phyloP scores from a whole-genome alignment of 768 basidiomycete genomes.

The Dentipellis sp. region DNA sequence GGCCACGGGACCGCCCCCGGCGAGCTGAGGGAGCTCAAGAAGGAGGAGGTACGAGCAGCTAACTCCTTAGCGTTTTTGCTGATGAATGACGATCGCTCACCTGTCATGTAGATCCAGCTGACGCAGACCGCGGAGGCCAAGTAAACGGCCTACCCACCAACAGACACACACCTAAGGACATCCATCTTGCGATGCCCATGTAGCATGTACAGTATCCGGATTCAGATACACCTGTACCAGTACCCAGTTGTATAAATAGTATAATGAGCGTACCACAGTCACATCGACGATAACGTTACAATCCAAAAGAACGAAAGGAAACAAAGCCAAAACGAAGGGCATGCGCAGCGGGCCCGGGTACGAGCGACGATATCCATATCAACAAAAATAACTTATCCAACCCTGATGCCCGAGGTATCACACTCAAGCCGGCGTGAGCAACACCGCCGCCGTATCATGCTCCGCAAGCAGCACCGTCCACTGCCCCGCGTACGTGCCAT shows the following conservation, averaged over 20 bases:
- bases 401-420: background rate
- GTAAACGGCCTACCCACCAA: background rate
- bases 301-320: no score
- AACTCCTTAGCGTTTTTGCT: no score
- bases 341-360: no score
- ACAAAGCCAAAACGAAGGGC: no score
- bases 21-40: constrained; percentile 65
- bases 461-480: constrained; percentile 34
- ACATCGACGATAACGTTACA: background rate
- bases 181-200: background rate
- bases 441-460: constrained; percentile 45
- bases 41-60: constrained; percentile 47
- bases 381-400: background rate
- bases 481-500: constrained; percentile 30
- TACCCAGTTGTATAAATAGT: background rate
- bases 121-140: constrained; percentile 1
- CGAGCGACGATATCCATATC: no score
- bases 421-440: constrained; percentile 23
- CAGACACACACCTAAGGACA: background rate
- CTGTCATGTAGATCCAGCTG: constrained; percentile 8
- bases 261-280: background rate
- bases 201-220: background rate
- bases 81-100: no score
- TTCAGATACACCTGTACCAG: background rate
- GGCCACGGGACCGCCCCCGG: constrained; percentile 65